Base-by-base conservation (phyloP, 768 basidiomycete genomes). In the Galerina marginata region DNA sequence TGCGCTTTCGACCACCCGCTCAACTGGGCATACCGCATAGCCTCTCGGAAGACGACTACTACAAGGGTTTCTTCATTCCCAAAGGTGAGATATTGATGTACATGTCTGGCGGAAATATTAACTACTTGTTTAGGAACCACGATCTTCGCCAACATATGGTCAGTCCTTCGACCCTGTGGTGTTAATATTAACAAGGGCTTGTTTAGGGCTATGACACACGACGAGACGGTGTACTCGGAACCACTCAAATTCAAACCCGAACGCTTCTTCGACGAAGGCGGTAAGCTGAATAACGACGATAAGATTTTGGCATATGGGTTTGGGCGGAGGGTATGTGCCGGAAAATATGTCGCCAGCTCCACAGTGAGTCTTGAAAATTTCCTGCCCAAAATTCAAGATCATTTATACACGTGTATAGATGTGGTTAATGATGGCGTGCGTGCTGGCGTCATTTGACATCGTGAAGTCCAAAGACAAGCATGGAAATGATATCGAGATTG, bases 401-500 rank as follows among this genome's bases (percentile, higher is more conserved):
- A 67, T 20, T 20, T 20, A 20, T 20, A 20, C 20, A 20, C 20
- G 20, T 20, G 20, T 5, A 33, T 33, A 33, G 67, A 49, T 65
- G 63, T 49, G 68, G 69, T 4, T 76, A 2, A 46, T 44, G 14
- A 52, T 59, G 16, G 59, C 58, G 4, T 60, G 55, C 0, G 56
- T 64, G 6, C 65, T 79, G 12, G 66, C 78, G 2, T 63, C 68
- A 3, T 76, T 81, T 55, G 61, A 71, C 9, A 74, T 81, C 36
- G 56, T 57, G 1, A 77, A 76, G 54, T 67, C 72, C 1, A 58
- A 66, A 12, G 75, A 75, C 26, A 59, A 59, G 23, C 62, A 70
- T 46, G 77, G 79, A 4, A 65, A 71, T 25, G 75, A 77, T 44
- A 72, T 81, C 36, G 72, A 71, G 36, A 65, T 71, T n/a, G 37